Evolutionary conservation across 768 basidiomycete species (phyloP), one percentile per base, ranked within the genome.

Genomic region (Daedalea quercina): DNA sequence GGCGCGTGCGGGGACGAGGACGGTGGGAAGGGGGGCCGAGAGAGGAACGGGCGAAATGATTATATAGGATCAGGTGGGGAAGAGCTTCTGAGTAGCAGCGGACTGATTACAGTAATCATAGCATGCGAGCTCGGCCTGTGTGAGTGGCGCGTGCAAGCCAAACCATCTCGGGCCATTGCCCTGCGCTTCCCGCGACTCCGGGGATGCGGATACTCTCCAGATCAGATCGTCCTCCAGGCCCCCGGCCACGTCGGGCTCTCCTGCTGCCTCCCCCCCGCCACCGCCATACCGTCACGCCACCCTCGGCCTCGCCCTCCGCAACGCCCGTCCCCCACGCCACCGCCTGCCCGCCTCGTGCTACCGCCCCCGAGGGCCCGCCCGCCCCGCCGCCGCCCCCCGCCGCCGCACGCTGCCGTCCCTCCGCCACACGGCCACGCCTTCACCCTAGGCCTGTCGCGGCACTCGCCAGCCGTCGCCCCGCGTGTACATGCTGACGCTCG

Each of bases 1-100:
- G 53, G 51, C n/a, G 48, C 60, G 55, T 44, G 63, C 40, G 59
- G 59, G 54, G 46, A 48, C 53, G 50, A 60, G 44, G 59, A 56
- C 52, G 57, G 54, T 55, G 50, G 52, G 57, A 34, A 33, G 50
- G 54, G 51, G 44, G 31, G 37, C 51, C 50, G 45, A 28, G 37
- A 47, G 26, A 40, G 54, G 35, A 25, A 7, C 28, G 34, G 34
- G 52, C 35, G 41, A 43, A 24, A 41, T n/a, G 57, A 51, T 57
- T 57, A 60, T 56, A 59, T 59, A 59, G 53, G 55, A 50, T 43
- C 47, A 52, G 54, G 52, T 15, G n/a, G 23, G 51, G 54, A 6
- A n/a, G 46, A 12, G 46, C 46, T 47, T 47, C 23, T 47, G 23
- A 40, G 37, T 19, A 28, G 25, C 46, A 47, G 46, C 24, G 25